Evolutionary conservation across 352 stramenopile genomes (phyloP), one percentile per base, ranked within the genome.

Genomic region (Sclerospora graminicola): DNA sequence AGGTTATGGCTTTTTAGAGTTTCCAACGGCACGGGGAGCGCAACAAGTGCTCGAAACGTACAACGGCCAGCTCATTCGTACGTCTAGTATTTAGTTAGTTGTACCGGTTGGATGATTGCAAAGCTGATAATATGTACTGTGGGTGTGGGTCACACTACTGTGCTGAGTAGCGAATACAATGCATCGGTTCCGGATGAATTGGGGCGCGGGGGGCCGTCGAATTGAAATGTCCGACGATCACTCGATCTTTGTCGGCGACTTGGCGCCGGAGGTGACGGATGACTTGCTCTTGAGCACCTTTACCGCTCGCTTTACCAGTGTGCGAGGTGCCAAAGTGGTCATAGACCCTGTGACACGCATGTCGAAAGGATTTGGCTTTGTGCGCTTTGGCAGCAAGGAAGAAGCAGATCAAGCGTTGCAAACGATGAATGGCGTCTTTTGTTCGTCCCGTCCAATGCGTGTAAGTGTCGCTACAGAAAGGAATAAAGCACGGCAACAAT

Each of bases 1-100:
- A 5, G 87, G 87, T 5, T 96, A 96, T 61, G 83, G 86, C 8
- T 96, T 96, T 54, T 58, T 96, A 8, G 86, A 96, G 57, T 96
- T 96, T 52, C 58, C 69, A 35, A 80, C 77, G 14, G 70, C 87
- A 47, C 70, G 56, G 15, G 84, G 82, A 38, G 87, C 87, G 30
- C 74, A 94, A 49, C 59, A 74, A 43, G 83, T 94, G 32, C 59
- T 96, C 8, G 82, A 95, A 21, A 70, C 69, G 8, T 93, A 69
- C 45, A 95, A 95, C 47, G 82, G 82, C 18, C 74, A 93, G 48
- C 62, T 86, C 24, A 86, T 96, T 37, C 80, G 83, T 95, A 79
- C 8, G 41, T 33, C 7, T 37, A n/a, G n/a, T n/a, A n/a, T n/a
- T n/a, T n/a, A n/a, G n/a, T n/a, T n/a, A n/a, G n/a, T n/a, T n/a